Conservation (phyloP, 108 stramenopile genomes). For the Cyclostephanos invisitatus region DNA sequence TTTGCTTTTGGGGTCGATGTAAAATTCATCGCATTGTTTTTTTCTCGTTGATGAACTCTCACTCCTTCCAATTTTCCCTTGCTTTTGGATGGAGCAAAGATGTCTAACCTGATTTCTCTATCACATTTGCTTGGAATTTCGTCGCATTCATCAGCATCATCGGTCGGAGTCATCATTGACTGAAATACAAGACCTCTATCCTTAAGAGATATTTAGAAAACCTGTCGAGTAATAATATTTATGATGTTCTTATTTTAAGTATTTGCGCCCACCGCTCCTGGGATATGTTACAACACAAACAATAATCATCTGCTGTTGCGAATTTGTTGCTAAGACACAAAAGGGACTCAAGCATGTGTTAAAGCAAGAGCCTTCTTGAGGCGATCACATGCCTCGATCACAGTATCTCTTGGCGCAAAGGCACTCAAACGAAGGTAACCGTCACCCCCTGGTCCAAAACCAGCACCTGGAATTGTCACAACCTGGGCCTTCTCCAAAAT, state of each 20-base stretch:
- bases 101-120: not conserved
- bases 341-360: not conserved
- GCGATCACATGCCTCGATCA: constrained; percentile 89
- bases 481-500: constrained; percentile 97
- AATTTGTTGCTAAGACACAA: too few relatives aligned
- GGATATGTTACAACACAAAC: too few relatives aligned
- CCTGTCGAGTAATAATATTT: too few relatives aligned
- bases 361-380: constrained; percentile 73
- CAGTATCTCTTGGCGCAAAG: constrained; percentile 89
- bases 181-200: too few relatives aligned
- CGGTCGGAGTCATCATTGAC: not conserved
- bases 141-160: not conserved
- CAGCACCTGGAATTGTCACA: constrained; percentile 97
- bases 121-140: not conserved
- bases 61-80: not conserved
- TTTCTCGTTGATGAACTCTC: too few relatives aligned
- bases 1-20: not conserved
- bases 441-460: constrained; percentile 98
- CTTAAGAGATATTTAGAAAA: too few relatives aligned
- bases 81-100: not conserved
- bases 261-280: too few relatives aligned
- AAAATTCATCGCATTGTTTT: not conserved
- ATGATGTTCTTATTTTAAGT: too few relatives aligned
- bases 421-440: constrained; percentile 94
- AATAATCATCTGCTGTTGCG: too few relatives aligned